Evolutionary conservation across 306 rosid species (phyloP).

Genomic region (Cucumis hystrix): DNA sequence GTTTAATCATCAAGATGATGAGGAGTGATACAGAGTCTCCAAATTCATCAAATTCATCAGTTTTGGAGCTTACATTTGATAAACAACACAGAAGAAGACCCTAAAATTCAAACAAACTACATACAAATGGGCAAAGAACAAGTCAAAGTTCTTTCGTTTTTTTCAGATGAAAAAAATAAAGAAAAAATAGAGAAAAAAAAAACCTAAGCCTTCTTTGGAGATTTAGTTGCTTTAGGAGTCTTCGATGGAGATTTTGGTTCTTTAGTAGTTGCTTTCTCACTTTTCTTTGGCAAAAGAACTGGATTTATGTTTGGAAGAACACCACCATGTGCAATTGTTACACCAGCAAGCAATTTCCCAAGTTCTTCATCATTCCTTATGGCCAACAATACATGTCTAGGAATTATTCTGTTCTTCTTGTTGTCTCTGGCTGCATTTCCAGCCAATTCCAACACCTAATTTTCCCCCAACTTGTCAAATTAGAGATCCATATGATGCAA

Average conservation of each 20-base stretch:
- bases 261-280: slow-evolving; percentile 18
- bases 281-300: slow-evolving; percentile 57
- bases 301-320: slow-evolving; percentile 85
- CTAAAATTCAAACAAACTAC: slow-evolving; percentile 15
- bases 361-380: slow-evolving; percentile 82
- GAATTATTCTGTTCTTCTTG: slow-evolving; percentile 68
- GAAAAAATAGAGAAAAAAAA: too few species aligned
- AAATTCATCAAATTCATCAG: neutral
- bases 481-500: neutral
- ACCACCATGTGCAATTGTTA: slow-evolving; percentile 77
- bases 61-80: neutral
- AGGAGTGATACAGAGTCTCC: neutral
- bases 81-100: neutral
- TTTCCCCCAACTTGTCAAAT: neutral
- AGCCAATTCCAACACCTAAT: slow-evolving; percentile 69
- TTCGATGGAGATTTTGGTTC: slow-evolving; percentile 63
- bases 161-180: neutral
- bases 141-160: neutral
- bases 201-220: slow-evolving; percentile 52
- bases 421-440: slow-evolving; percentile 91
- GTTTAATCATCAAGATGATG: neutral
- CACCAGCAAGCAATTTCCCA: slow-evolving; percentile 73
- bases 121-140: slow-evolving; percentile 13
- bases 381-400: slow-evolving; percentile 61
- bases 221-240: slow-evolving; percentile 46